Evolutionary conservation across 1,139 yeast species (phyloP).

Genomic region (Taphrina wiesneri): DNA sequence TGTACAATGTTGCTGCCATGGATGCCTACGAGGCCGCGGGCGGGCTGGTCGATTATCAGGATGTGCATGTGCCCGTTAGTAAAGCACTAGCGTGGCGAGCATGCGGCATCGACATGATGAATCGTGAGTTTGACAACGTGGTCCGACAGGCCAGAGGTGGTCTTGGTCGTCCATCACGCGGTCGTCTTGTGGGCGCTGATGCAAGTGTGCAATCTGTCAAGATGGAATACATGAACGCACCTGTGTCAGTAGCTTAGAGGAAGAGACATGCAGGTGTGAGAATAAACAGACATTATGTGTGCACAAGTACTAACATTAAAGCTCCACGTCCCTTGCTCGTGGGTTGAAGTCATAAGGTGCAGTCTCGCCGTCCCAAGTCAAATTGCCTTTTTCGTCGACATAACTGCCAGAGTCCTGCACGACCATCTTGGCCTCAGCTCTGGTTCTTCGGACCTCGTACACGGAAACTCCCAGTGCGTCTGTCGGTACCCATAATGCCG

Average conservation of each 20-base stretch:
- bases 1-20: background rate
- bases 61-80: background rate
- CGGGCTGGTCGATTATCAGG: background rate
- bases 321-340: slow-evolving; percentile 73
- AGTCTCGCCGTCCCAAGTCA: slow-evolving; percentile 57
- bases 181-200: background rate
- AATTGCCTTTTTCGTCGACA: slow-evolving; percentile 60
- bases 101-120: background rate
- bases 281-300: background rate
- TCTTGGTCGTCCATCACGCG: background rate
- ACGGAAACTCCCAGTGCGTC: slow-evolving; percentile 81
- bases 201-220: background rate
- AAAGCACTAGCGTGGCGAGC: background rate
- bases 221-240: background rate
- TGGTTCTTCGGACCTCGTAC: slow-evolving; percentile 55
- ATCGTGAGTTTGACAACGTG: background rate
- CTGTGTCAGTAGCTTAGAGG: background rate
- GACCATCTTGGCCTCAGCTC: slow-evolving; percentile 48
- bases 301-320: slow-evolving; percentile 49
- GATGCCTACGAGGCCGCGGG: background rate
- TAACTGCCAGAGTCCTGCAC: slow-evolving; percentile 69
- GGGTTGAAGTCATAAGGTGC: slow-evolving; percentile 81
- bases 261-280: background rate
- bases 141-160: background rate
- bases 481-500: slow-evolving; percentile 81